A percentile compares a stretch with the other conserved stretches of the same genome.
These are phyloP conservation scores for Hypomyces rosellus DNA, from an alignment of 2,329 filamentous ascomycete species.

Conservation along the genomic window DNA sequence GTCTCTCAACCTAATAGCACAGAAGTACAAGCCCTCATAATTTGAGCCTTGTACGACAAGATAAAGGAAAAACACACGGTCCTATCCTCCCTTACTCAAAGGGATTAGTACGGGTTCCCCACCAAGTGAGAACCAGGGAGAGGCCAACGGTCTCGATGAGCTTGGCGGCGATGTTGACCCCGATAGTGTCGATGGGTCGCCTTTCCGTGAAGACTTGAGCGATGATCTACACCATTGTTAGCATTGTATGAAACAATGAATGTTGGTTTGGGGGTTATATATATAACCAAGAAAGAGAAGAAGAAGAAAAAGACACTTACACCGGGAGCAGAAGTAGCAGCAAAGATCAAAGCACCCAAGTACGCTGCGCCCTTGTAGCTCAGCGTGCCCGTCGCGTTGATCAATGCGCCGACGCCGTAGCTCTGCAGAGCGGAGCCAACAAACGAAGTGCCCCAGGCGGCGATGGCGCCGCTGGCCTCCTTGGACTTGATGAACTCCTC, in stretches of 20 bases:
- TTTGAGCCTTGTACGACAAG: too few relatives aligned
- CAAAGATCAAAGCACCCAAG: conserved; percentile 84
- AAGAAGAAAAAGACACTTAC: conserved; percentile 44
- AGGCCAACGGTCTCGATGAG: conserved; percentile 90
- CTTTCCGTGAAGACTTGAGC: conserved; percentile 85
- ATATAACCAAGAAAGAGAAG: too few relatives aligned
- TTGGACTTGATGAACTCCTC: conserved; percentile 94
- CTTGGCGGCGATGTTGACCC: conserved; percentile 76
- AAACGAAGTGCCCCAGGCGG: conserved; percentile 85
- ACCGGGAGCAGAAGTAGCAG: conserved; percentile 79
- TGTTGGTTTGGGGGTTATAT: too few relatives aligned
- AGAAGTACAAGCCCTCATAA: too few relatives aligned
- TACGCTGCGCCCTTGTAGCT: conserved; percentile 97
- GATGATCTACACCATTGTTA: conserved; percentile 61
- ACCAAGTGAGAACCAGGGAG: conserved; percentile 90
- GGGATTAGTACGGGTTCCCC: conserved; percentile 91
- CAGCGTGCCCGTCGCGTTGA: conserved; percentile 91
- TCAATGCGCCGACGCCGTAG: conserved; percentile 82
- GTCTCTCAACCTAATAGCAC: too few relatives aligned
- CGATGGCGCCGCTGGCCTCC: conserved; percentile 81
- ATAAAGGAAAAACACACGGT: too few relatives aligned
- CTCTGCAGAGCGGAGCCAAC: conserved; percentile 83
- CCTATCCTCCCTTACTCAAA: conserved; percentile 57
- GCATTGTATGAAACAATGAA: background rate
- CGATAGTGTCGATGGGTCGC: conserved; percentile 83